Conservation (phyloP, 345 rosid genomes). For the Jatropha curcas region DNA sequence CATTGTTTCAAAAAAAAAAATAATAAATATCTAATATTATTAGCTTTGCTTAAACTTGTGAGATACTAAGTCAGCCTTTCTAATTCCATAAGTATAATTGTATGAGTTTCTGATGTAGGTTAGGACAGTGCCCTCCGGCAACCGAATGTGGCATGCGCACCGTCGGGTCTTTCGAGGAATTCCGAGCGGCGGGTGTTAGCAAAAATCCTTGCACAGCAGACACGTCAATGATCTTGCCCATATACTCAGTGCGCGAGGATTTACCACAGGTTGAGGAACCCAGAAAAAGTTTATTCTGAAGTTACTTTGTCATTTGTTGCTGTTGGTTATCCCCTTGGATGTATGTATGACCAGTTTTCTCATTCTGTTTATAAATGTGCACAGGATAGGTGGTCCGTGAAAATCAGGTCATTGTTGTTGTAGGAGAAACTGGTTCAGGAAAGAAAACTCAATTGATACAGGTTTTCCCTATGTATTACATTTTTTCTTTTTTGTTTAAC, state of each 20-base stretch:
- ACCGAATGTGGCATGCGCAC: too few relatives aligned
- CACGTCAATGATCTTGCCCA: constrained; percentile 91
- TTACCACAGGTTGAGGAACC: constrained; percentile 82
- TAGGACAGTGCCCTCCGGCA: too few relatives aligned
- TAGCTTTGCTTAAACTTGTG: too few relatives aligned
- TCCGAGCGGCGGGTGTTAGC: too few relatives aligned
- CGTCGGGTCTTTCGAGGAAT: too few relatives aligned
- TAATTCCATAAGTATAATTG: too few relatives aligned
- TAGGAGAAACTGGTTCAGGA: constrained; percentile 99
- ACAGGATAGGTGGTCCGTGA: constrained; percentile 76
- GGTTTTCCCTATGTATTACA: constrained; percentile 37
- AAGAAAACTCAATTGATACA: constrained; percentile 98
- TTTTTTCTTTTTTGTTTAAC: background rate
- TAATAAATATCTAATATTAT: too few relatives aligned
- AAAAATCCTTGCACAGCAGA: constrained; percentile 79
- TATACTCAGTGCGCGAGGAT: constrained; percentile 94
- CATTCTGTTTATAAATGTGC: constrained; percentile 10
- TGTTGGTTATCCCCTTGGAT: background rate
- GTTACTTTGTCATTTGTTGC: background rate
- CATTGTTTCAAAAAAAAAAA: too few relatives aligned
- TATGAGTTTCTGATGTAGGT: too few relatives aligned
- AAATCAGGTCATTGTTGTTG: constrained; percentile 90
- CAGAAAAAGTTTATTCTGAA: background rate
- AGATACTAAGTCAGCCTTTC: too few relatives aligned
- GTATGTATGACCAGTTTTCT: background rate